phyloP scores from a whole-genome alignment of 1,139 yeast genomes.

The Debaryomyces robertsiae region DNA sequence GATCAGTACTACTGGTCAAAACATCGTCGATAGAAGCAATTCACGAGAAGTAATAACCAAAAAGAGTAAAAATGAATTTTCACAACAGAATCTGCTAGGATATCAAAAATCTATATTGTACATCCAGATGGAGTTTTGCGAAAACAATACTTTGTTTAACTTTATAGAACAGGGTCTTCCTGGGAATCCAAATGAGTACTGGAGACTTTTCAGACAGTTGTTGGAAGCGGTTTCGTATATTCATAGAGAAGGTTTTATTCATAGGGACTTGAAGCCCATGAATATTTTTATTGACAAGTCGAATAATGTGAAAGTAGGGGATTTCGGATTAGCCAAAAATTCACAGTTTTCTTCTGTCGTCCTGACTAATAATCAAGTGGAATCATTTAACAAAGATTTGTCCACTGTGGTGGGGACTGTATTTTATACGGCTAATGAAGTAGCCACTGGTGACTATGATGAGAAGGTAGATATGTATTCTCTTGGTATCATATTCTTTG shows the following conservation, averaged over 20 bases:
- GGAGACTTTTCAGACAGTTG: constrained; percentile 86
- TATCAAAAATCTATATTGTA: constrained; percentile 56
- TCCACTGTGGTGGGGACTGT: constrained; percentile 95
- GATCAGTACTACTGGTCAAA: constrained; percentile 4
- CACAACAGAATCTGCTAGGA: constrained; percentile 6
- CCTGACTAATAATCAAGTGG: constrained; percentile 44
- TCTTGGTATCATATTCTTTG: constrained; percentile 89
- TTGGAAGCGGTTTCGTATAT: constrained; percentile 90
- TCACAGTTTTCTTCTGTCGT: constrained; percentile 50
- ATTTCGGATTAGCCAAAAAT: constrained; percentile 92
- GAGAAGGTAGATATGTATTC: constrained; percentile 97
- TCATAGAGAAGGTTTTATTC: constrained; percentile 92
- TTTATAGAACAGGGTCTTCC: constrained; percentile 82
- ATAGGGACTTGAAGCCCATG: constrained; percentile 92
- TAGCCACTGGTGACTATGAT: constrained; percentile 74
- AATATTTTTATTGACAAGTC: constrained; percentile 92
- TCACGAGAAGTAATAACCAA: background rate
- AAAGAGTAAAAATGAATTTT: constrained; percentile 1
- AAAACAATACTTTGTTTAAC: constrained; percentile 84
- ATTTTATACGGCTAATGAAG: constrained; percentile 89
- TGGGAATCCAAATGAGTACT: constrained; percentile 72
- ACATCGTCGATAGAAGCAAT: constrained; percentile 1
- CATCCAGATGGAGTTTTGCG: constrained; percentile 99
- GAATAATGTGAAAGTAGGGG: constrained; percentile 91
- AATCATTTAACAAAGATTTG: constrained; percentile 61